Base-by-base conservation (phyloP, 805 yeast species). In the Metschnikowia cerradonensis region DNA sequence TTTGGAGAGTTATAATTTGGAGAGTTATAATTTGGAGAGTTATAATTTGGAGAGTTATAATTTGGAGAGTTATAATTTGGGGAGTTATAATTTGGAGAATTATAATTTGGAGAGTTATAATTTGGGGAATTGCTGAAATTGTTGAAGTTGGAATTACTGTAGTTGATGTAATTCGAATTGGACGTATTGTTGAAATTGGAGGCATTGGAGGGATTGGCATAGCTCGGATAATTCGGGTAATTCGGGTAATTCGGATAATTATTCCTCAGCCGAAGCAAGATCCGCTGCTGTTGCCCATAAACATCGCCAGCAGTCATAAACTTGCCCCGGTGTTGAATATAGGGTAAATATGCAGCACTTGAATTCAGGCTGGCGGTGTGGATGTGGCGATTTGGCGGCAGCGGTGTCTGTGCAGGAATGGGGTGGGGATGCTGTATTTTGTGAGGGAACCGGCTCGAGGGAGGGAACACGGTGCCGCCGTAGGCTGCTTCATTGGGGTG, bases 301-400 rank as follows among this genome's bases (percentile, higher is more conserved):
- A 52, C 62, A 48, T 78, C 80, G 19, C 76, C 63, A 3, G 78
- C 78, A 19, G 76, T 72, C 53, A 69, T 74, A 19, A 76, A 68
- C 41, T 76, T 67, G 34, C 73, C 69, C 50, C 71, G 66, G 52
- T 78, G 82, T 3, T 81, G 79, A 46, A 66, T 72, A 55, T 64
- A 77, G 6, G 83, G 81, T 56, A 74, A 73, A 55, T 75, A 74
- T 45, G 69, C 66, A 36, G 66, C 59, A 47, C 62, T 66, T 42
- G 67, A 51, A 23, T 40, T 51, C 45, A 35, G 46, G 33, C 52
- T 47, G 44, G 50, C 48, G 15, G 46, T 47, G 38, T 55, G 55
- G 23, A 55, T 55, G 6, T 51, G 32, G 34, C 45, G 39, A 19
- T 10, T n/a, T 6, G 41, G 33, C 7, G 41, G 36, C 10, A 30